Conservation (phyloP, 2,329 filamentous ascomycete species). For the Colletotrichum brevisporum region DNA sequence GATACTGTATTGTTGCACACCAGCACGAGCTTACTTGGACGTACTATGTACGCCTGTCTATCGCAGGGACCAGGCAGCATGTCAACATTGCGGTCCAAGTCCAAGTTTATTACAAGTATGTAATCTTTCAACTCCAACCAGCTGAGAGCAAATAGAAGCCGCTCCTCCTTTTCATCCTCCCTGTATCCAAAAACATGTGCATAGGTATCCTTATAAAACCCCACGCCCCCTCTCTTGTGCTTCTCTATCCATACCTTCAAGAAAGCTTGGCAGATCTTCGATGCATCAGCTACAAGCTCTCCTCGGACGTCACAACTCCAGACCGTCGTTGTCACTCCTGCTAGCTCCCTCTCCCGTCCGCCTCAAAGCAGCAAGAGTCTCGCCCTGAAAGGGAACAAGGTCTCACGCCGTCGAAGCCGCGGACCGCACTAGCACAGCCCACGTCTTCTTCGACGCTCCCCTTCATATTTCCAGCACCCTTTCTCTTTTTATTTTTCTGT, state of each 20-base stretch:
- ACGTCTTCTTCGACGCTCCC: neutral
- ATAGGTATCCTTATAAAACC: conserved; percentile 29
- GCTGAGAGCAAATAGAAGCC: neutral
- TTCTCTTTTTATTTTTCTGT: neutral
- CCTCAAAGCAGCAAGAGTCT: conserved; percentile 14
- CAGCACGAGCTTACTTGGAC: neutral
- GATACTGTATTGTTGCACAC: neutral
- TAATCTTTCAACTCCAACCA: neutral
- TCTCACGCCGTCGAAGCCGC: conserved; percentile 26
- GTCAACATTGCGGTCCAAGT: neutral
- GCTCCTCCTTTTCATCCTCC: neutral
- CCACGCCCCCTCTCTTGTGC: conserved; percentile 24
- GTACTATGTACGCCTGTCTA: neutral
- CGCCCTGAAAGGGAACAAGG: conserved; percentile 25
- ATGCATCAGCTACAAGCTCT: conserved; percentile 23
- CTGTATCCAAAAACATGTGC: neutral
- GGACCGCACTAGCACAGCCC: conserved; percentile 3
- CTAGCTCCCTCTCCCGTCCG: conserved; percentile 20
- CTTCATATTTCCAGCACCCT: neutral
- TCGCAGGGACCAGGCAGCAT: conserved; percentile 24
- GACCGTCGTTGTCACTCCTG: conserved; percentile 15
- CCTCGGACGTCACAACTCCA: conserved; percentile 17
- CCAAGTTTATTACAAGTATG: too few relatives aligned
- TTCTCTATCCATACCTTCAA: neutral
- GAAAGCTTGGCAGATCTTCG: conserved; percentile 36